These are phyloP conservation scores for Sugiyamaella floridensis DNA, from an alignment of 805 yeast species.

Conservation along the genomic window DNA sequence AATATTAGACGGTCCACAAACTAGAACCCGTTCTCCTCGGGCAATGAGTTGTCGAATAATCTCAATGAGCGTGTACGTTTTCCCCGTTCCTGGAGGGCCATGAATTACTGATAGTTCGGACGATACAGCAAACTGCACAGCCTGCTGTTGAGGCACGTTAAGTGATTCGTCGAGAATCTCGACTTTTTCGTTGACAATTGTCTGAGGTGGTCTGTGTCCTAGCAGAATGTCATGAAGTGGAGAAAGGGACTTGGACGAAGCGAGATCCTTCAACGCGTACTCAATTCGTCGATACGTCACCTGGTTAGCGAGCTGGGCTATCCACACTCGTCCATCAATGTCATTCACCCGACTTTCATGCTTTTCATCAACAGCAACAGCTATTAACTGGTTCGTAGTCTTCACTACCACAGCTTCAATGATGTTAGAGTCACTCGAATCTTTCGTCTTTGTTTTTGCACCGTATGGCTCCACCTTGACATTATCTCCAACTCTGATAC, in stretches of 20 bases:
- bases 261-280: constrained; percentile 60
- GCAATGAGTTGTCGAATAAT: constrained; percentile 63
- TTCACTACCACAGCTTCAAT: constrained; percentile 64
- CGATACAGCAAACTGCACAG: constrained; percentile 58
- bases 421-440: constrained; percentile 21
- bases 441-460: constrained; percentile 5
- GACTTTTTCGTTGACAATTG: not conserved
- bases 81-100: constrained; percentile 83
- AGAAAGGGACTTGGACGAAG: constrained; percentile 40
- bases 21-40: constrained; percentile 53
- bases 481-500: constrained; percentile 68
- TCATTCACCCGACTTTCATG: constrained; percentile 45
- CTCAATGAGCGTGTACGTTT: constrained; percentile 80
- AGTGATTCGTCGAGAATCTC: constrained; percentile 40
- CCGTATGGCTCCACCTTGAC: constrained; percentile 45
- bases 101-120: constrained; percentile 52
- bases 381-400: constrained; percentile 41
- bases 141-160: constrained; percentile 66
- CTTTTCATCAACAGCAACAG: constrained; percentile 56
- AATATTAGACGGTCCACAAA: constrained; percentile 92
- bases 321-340: constrained; percentile 48
- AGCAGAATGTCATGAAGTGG: constrained; percentile 39
- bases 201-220: constrained; percentile 38
- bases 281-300: constrained; percentile 52
- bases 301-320: constrained; percentile 49